A percentile compares a stretch with the other conserved stretches of the same genome.
Evolutionary conservation across 1,284 basidiomycete species (phyloP).

Genomic region (Vanrija sp.): DNA sequence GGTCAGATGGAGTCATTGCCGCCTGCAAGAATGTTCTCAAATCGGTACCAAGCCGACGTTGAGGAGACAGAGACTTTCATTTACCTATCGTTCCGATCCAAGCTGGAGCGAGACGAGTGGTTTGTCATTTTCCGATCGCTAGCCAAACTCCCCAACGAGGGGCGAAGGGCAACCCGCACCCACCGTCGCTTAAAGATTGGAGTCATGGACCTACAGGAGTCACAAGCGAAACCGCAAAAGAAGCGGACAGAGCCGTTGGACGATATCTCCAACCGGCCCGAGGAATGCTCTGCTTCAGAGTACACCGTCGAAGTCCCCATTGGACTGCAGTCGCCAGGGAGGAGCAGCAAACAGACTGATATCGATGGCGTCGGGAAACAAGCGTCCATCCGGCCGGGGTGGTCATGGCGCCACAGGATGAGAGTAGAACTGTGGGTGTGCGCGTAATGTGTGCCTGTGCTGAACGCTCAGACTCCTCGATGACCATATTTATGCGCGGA

Average conservation of each 20-base stretch:
- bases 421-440: constrained; percentile 24
- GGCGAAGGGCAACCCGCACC: not conserved
- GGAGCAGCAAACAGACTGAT: too few species aligned
- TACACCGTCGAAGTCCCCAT: too few species aligned
- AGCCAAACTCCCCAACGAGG: constrained; percentile 3
- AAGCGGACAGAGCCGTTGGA: constrained; percentile 2
- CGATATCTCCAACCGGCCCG: not conserved
- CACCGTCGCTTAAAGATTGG: constrained; percentile 23
- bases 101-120: constrained; percentile 18
- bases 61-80: constrained; percentile 1
- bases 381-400: constrained; percentile 8
- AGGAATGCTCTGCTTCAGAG: not conserved
- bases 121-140: constrained; percentile 13
- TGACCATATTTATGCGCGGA: constrained; percentile 19
- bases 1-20: not conserved
- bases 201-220: constrained; percentile 27
- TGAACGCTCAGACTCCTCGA: constrained; percentile 11
- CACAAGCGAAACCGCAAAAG: not conserved
- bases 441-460: not conserved
- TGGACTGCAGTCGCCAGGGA: not conserved
- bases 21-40: not conserved
- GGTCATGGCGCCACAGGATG: constrained; percentile 21
- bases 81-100: constrained; percentile 9
- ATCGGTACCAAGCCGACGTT: not conserved
- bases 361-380: too few species aligned